Base-by-base conservation (phyloP, 2,329 filamentous ascomycete species). In the Coniella lustricola region DNA sequence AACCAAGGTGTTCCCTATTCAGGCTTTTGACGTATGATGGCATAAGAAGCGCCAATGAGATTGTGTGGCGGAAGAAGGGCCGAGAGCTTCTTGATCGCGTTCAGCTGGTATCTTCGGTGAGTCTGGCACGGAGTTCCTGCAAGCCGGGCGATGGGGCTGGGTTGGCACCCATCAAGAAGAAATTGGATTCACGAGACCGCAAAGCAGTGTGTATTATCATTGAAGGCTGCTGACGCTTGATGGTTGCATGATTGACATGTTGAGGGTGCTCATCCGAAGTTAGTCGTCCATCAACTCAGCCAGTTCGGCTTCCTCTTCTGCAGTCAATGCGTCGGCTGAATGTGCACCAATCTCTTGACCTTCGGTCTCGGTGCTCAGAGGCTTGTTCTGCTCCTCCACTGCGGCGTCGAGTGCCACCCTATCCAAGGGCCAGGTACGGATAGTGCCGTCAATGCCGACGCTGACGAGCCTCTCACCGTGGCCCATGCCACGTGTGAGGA, bases 271-370 rank as follows among this genome's bases (percentile, higher is more conserved):
- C 25, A 32, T 20, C 29, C 14, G 5, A 14, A 10, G 76, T 54
- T 87, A 83, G 54, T 88, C 84, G 49, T 84, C 88, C 87, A 98
- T 87, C 63, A 98, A 68, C 55, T 90, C 93, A 13, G 89, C 90
- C 55, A 98, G 72, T 65, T 97, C 93, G 4, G 86, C 54, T 67
- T 97, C 91, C 64, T 98, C 93, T 58, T 97, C 91, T 12, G 81
- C 85, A 4, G 90, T 95, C 66, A 96, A 70, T 60, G 82, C 52
- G 34, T 64, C 63, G 42, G 67, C 68, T 31, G 65, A 65, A 56
- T 63, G 61, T 50, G 72, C 65, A 49, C 70, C 69, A 38, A 70
- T 65, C 48, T 71, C 64, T 22, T 69, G 69, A 56, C 76, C 72
- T 53, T 79, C 73, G 38, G 74, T 64, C 39, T 72, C 68, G 34